Evolutionary conservation across 441 rosid species (phyloP), one percentile per base, ranked within the genome.

Genomic region (Gossypium schwendimanii): DNA sequence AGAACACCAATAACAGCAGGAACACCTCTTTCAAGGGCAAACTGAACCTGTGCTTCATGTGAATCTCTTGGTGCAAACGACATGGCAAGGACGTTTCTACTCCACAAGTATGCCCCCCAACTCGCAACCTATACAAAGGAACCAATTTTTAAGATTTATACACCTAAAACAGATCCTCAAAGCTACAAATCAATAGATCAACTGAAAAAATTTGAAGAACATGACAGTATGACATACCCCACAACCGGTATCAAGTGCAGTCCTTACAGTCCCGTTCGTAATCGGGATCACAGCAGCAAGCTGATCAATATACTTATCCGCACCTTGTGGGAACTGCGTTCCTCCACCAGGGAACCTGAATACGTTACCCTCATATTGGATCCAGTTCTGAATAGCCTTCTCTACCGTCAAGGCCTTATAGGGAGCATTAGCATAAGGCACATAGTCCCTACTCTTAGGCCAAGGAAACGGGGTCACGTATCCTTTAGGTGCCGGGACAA

Each of bases 381-480:
- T 87, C 99, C 99, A 95, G 59, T 95, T 95, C 87, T 95, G 99
- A 75, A 93, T 90, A 68, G 99, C 99, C 82, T 95, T 95, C 87
- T 95, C 98, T 69, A 95, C 99, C 0, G 99, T 95, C 86, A 95
- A 88, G 76, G 95, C 92, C 82, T 95, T 95, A 65, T 93, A 91
- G 0, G 99, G 99, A 0, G 98, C 99, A 87, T 95, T 95, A 18
- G 96, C 99, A 81, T 80, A 95, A 33, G 97, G 99, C 7, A 95
- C 99, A 41, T 90, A 95, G 20, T 95, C 98, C 57, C 99, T 88
- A 76, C 99, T 93, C 86, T 93, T 95, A 3, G 99, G 99, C 99
- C 99, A 95, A 20, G 97, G 86, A 75, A 95, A 95, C 7, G 99
- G 99, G 7, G 97, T 93, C 1, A 90, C 97, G 52, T 95, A 95